Evolutionary conservation across 2,329 filamentous ascomycete species (phyloP), one percentile per base, ranked within the genome.

Genomic region (Helicocarpus griseus): DNA sequence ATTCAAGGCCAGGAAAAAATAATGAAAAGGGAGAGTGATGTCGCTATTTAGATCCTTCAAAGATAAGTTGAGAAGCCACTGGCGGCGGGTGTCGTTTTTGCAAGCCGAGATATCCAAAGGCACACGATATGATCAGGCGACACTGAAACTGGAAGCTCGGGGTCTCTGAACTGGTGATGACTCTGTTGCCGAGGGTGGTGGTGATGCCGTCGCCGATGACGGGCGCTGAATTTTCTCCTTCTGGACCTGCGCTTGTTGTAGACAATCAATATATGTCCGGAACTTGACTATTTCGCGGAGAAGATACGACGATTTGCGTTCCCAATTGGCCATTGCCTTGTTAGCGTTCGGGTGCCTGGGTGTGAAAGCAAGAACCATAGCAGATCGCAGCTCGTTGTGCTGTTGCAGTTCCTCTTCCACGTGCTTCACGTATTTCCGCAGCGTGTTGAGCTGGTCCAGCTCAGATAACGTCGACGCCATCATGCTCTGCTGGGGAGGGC

Each of bases 281-380:
- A 95, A 97, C 69, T 97, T 97, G 68, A 97, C 89, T 66, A 94
- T 96, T 72, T 98, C 93, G 33, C 87, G 78, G 11, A 97, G 77
- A 38, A 98, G 73, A 65, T 97, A 95, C 28, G 87, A 85, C 51
- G 88, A 94, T 73, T 97, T 97, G 63, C 86, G 83, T 74, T 98
- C 90, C 91, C 93, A 98, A 69, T 98, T 98, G 19, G 84, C 78
- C 86, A 97, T 91, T 14, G 91, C 89, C 69, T 86, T 90, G 56
- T 74, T 75, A 14, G 84, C 80, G 62, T 97, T 97, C 35, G 81
- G 78, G 55, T 91, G 86, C 28, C 89, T 81, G 2, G 89, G 86
- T 13, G 88, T 89, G 65, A 94, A 97, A 7, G 93, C 89, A 50
- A 95, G 77, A 51, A 90, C 78, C 85, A 97, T 93, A 2, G 89